phyloP scores from a whole-genome alignment of 2,329 filamentous ascomycete species.

The Penicillium sp. region DNA sequence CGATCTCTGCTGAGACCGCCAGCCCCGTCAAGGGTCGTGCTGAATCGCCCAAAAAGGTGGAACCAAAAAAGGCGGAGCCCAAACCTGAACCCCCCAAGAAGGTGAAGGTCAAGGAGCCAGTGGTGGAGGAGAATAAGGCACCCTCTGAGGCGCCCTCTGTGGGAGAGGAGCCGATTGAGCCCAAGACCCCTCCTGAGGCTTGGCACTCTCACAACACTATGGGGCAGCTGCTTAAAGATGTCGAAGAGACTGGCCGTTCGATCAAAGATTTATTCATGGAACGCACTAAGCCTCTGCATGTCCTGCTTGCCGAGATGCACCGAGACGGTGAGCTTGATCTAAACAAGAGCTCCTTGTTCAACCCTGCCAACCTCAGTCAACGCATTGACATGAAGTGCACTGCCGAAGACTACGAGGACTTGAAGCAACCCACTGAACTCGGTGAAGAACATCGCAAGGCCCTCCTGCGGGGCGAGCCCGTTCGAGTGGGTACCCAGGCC shows the following conservation, averaged over 20 bases:
- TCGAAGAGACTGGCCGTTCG: conserved; percentile 33
- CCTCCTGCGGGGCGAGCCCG: conserved; percentile 42
- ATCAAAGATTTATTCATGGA: conserved; percentile 45
- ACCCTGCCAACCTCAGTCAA: conserved; percentile 42
- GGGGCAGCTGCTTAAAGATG: conserved; percentile 41
- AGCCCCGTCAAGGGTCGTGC: conserved; percentile 16
- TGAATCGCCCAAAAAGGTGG: conserved; percentile 15
- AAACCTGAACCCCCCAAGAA: conserved; percentile 7
- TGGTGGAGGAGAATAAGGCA: conserved; percentile 19
- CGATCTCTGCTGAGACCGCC: conserved; percentile 12
- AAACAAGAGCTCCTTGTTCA: conserved; percentile 42
- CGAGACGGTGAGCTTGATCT: conserved; percentile 38
- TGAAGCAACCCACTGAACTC: conserved; percentile 42
- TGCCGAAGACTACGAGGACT: conserved; percentile 40
- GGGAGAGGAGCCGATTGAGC: not conserved
- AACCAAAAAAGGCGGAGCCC: conserved; percentile 2
- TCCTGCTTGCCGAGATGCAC: conserved; percentile 41
- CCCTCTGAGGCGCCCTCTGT: conserved; percentile 6
- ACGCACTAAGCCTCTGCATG: conserved; percentile 39
- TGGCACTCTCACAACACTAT: conserved; percentile 44
- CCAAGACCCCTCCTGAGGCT: conserved; percentile 5
- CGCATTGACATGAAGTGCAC: conserved; percentile 45
- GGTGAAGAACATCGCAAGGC: conserved; percentile 45
- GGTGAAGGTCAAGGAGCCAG: conserved; percentile 6
- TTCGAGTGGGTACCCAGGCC: conserved; percentile 39